These are phyloP conservation scores for Fraxinus anomala DNA, from an alignment of 257 asterid genomes.

Conservation along the genomic window DNA sequence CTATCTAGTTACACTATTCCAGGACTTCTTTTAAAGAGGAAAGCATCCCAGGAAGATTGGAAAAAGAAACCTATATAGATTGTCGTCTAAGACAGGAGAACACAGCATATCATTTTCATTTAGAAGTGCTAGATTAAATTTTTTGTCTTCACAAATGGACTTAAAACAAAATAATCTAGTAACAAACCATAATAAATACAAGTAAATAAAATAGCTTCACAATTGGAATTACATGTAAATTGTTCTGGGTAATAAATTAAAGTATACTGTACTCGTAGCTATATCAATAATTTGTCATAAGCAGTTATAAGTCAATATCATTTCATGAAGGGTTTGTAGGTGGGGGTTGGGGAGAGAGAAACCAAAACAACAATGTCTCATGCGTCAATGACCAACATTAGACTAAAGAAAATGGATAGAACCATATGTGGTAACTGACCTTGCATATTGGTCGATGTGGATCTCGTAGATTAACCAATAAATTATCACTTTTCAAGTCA, in stretches of 20 bases:
- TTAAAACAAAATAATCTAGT: background rate
- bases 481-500: constrained; percentile 94
- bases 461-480: constrained; percentile 96
- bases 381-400: background rate
- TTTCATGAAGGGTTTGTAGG: background rate
- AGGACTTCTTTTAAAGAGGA: background rate
- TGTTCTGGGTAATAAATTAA: background rate
- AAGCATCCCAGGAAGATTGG: background rate
- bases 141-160: background rate
- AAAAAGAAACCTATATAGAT: background rate
- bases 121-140: background rate
- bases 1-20: background rate
- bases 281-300: background rate
- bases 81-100: too few species aligned
- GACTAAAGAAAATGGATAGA: constrained; percentile 1
- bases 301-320: background rate
- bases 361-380: background rate
- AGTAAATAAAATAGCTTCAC: background rate
- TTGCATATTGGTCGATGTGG: constrained; percentile 99
- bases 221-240: background rate
- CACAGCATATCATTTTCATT: background rate
- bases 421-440: constrained; percentile 47
- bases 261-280: background rate
- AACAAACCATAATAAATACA: background rate
- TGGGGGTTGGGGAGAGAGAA: background rate